Conservation (phyloP, 805 yeast species). For the Debaryomyces tyrocola region DNA sequence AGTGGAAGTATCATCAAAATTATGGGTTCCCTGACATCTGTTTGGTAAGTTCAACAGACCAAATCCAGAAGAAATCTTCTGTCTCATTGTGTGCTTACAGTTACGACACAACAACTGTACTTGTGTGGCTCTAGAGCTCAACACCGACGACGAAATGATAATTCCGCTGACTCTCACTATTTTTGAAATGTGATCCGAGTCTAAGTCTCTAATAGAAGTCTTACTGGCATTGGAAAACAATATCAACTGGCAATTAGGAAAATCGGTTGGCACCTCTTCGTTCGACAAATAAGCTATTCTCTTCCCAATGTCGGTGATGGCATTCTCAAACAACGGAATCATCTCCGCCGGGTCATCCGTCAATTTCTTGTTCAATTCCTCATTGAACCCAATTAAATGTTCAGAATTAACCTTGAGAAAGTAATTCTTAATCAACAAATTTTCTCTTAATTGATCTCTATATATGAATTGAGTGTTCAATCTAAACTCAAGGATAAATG, state of each 20-base stretch:
- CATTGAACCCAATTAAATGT: conserved; percentile 85
- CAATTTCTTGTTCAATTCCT: conserved; percentile 80
- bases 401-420: conserved; percentile 74
- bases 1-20: conserved; percentile 47
- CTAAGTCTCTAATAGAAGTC: conserved; percentile 75
- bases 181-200: conserved; percentile 84
- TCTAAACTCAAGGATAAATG: conserved; percentile 83
- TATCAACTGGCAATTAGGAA: conserved; percentile 84
- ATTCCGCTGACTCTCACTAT: conserved; percentile 92
- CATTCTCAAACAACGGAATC: conserved; percentile 81
- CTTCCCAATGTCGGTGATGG: conserved; percentile 84
- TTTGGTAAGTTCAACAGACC: conserved; percentile 70
- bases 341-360: conserved; percentile 85
- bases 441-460: conserved; percentile 88
- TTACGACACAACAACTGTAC: conserved; percentile 83
- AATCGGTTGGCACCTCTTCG: conserved; percentile 50
- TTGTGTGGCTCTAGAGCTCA: conserved; percentile 81
- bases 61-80: conserved; percentile 65
- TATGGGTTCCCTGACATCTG: conserved; percentile 52
- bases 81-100: conserved; percentile 76
- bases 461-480: conserved; percentile 79
- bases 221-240: conserved; percentile 70
- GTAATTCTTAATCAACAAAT: conserved; percentile 74
- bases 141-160: conserved; percentile 85
- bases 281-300: conserved; percentile 56